Conservation (phyloP, 2,329 filamentous ascomycete genomes). For the Calonectria pauciramosa region DNA sequence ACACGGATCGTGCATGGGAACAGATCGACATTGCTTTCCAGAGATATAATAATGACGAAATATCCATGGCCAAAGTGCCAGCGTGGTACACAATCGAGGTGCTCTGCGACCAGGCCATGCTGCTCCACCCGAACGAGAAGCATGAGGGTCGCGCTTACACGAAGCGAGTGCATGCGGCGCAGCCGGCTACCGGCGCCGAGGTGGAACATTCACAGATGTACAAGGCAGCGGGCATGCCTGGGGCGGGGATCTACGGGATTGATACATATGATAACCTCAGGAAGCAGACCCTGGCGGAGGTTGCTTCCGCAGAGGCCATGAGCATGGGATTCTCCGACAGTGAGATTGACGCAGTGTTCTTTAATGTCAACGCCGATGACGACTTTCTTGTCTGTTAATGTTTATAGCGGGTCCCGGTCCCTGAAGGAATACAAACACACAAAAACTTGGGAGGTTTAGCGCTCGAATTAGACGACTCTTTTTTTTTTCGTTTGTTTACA, state of each 20-base stretch:
- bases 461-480: slow-evolving; percentile 13
- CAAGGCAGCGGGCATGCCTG: slow-evolving; percentile 21
- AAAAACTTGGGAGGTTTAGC: slow-evolving; percentile 11
- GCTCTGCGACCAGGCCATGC: slow-evolving; percentile 33
- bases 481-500: not conserved
- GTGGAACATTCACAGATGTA: slow-evolving; percentile 7
- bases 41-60: slow-evolving; percentile 34
- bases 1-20: slow-evolving; percentile 34
- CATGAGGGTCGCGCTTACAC: slow-evolving; percentile 29
- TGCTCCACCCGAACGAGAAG: slow-evolving; percentile 17
- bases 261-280: slow-evolving; percentile 17
- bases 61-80: slow-evolving; percentile 32
- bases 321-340: slow-evolving; percentile 23
- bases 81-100: slow-evolving; percentile 32
- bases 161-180: slow-evolving; percentile 22
- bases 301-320: slow-evolving; percentile 10
- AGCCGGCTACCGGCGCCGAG: not conserved
- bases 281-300: slow-evolving; percentile 12
- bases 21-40: slow-evolving; percentile 31
- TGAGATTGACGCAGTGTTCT: slow-evolving; percentile 31
- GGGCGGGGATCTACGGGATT: slow-evolving; percentile 18
- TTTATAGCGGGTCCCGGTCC: not conserved
- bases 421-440: not conserved
- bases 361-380: slow-evolving; percentile 29
- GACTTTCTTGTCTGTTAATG: slow-evolving; percentile 29